A percentile compares a stretch with the other conserved stretches of the same genome.
These are phyloP conservation scores for Aphanomyces euteiches DNA, from an alignment of 352 stramenopile genomes.

Conservation along the genomic window DNA sequence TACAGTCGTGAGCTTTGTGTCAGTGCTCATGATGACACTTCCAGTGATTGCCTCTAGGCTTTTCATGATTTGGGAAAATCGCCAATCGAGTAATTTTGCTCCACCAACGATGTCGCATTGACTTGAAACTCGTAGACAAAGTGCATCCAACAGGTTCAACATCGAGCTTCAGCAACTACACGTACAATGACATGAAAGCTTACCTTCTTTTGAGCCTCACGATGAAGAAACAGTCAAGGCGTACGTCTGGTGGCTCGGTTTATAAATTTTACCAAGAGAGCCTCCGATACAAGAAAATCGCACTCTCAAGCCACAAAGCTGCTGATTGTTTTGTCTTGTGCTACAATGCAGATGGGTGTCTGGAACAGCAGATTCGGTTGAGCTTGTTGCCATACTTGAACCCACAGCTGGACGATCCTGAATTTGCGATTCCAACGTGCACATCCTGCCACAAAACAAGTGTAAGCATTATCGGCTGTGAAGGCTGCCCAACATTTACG, in stretches of 20 bases:
- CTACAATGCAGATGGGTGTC: background rate
- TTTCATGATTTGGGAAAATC: background rate
- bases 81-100: background rate
- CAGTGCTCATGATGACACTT: background rate
- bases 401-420: too few relatives aligned
- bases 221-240: background rate
- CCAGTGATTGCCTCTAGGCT: too few relatives aligned
- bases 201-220: background rate
- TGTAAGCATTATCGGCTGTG: too few relatives aligned
- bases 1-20: background rate
- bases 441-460: slow-evolving; percentile 2
- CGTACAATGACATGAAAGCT: slow-evolving; percentile 19
- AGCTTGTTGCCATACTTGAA: slow-evolving; percentile 8
- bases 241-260: background rate
- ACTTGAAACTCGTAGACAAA: background rate
- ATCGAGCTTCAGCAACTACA: background rate
- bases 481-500: too few relatives aligned
- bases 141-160: background rate
- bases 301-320: slow-evolving; percentile 2
- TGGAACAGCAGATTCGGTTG: slow-evolving; percentile 19
- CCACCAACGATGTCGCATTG: background rate
- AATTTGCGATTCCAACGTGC: background rate
- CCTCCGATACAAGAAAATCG: background rate
- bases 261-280: background rate
- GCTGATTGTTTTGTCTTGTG: slow-evolving; percentile 27